Conservation (phyloP, 1,284 basidiomycete species). For the Cryptococcus sp. region DNA sequence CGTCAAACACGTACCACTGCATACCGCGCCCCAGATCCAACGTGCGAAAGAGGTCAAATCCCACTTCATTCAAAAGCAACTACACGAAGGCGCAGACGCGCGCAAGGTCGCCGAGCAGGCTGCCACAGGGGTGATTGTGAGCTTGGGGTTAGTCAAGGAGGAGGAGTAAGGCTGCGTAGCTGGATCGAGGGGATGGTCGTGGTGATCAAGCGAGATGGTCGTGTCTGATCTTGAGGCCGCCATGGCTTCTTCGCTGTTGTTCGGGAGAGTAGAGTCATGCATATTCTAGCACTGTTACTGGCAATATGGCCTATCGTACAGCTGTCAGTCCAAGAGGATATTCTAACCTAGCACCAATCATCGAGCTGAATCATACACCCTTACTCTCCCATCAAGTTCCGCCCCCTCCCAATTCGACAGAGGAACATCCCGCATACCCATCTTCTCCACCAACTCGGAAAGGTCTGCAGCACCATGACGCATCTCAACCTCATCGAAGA, state of each 20-base stretch:
- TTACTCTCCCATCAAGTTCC: constrained; percentile 19
- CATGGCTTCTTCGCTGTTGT: too few relatives aligned
- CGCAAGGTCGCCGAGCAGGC: constrained; percentile 71
- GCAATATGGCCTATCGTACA: too few relatives aligned
- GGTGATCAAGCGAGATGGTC: too few relatives aligned
- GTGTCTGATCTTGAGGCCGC: too few relatives aligned
- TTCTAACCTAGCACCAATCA: not conserved
- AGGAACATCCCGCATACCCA: constrained; percentile 1
- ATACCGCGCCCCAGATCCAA: constrained; percentile 61
- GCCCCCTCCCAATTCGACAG: constrained; percentile 15
- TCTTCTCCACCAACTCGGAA: constrained; percentile 2
- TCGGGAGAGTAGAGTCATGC: too few relatives aligned
- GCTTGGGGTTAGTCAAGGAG: constrained; percentile 70
- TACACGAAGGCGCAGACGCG: constrained; percentile 66
- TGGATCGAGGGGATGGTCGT: too few relatives aligned
- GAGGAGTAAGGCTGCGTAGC: constrained; percentile 47
- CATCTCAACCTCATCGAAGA: constrained; percentile 76
- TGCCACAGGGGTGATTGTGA: constrained; percentile 71
- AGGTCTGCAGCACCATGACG: constrained; percentile 43
- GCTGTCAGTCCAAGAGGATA: too few relatives aligned
- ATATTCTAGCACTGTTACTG: too few relatives aligned
- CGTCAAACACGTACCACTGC: not conserved
- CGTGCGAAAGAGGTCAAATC: constrained; percentile 71
- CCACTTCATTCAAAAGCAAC: constrained; percentile 70
- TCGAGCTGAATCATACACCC: constrained; percentile 20